Base-by-base conservation (phyloP, 2,329 filamentous ascomycete species). In the Aspergillus viridinutans region DNA sequence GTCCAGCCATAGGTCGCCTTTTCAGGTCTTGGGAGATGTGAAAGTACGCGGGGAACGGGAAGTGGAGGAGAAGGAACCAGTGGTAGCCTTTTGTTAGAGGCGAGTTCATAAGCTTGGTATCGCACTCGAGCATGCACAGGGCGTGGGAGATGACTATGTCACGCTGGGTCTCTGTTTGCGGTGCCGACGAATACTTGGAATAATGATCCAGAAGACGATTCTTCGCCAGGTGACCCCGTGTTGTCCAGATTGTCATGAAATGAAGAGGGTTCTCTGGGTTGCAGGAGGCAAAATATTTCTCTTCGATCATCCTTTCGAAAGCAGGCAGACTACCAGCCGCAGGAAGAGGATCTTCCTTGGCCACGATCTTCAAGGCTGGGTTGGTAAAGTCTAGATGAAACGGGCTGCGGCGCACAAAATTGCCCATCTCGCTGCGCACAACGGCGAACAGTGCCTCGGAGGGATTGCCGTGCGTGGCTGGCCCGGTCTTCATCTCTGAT, bases 191-290 rank as follows among this genome's bases (percentile, higher is more conserved):
- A 26, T 66, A 62, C 48, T 25, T 69, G 0, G 74, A 71, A 55
- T 81, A 79, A 55, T 81, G 71, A 50, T 84, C 78, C 51, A 85
- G 56, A 0, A 88, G 75, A 1, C 74, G 77, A 49, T 59, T 69
- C 63, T 79, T 83, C 0, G 83, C 78, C 3, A 87, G 55, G 4
- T 75, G 71, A 0, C 62, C 69, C 10, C 82, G 72, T 9, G 72
- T 67, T 50, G 64, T 72, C 78, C 78, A 82, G 12, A 79, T 71
- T 0, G 79, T 78, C 69, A 81, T 76, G 58, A 74, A 80, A 56
- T 80, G 78, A 6, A 80, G 63, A 9, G 78, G 72, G 52, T 75
- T 77, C 1, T 76, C 73, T 14, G 63, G 65, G 28, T 77, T 64
- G 55, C 75, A 76, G 61, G 65, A 69, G 3, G 61, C 61, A 28